Conservation (phyloP, 2,329 filamentous ascomycete genomes). For the Aspergillus candidus region DNA sequence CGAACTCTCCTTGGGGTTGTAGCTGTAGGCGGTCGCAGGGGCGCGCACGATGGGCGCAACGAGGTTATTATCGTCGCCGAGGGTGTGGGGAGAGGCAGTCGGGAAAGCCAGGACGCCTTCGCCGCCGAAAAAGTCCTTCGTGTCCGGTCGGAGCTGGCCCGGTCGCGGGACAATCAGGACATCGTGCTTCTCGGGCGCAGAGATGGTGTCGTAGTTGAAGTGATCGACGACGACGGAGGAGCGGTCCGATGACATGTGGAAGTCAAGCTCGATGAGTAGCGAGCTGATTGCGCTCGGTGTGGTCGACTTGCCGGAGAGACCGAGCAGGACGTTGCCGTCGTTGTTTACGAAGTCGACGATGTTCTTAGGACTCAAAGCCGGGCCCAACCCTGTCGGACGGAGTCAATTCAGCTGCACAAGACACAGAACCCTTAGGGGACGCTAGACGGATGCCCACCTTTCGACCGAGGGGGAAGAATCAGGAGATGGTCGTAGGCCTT, state of each 20-base stretch:
- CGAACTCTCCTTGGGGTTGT: slow-evolving; percentile 82
- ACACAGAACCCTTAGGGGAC: background rate
- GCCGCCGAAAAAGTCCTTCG: slow-evolving; percentile 72
- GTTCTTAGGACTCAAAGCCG: slow-evolving; percentile 75
- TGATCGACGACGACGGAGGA: slow-evolving; percentile 85
- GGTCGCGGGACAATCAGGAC: slow-evolving; percentile 74
- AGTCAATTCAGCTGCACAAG: slow-evolving; percentile 19
- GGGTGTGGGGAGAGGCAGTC: slow-evolving; percentile 68
- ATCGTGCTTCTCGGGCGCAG: slow-evolving; percentile 77
- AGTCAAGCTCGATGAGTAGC: slow-evolving; percentile 80
- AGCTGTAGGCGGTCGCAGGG: slow-evolving; percentile 80
- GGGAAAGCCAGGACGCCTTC: slow-evolving; percentile 73
- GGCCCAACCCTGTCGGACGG: slow-evolving; percentile 65
- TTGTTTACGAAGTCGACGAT: slow-evolving; percentile 89
- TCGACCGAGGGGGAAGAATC: slow-evolving; percentile 81
- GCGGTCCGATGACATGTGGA: slow-evolving; percentile 78
- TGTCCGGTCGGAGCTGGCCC: slow-evolving; percentile 56
- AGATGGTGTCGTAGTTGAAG: slow-evolving; percentile 80
- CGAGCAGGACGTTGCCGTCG: slow-evolving; percentile 83
- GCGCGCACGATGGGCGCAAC: slow-evolving; percentile 77
- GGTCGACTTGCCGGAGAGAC: slow-evolving; percentile 66
- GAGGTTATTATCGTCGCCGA: slow-evolving; percentile 69
- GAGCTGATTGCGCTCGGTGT: slow-evolving; percentile 69
- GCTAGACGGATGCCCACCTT: slow-evolving; percentile 53
- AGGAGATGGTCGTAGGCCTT: slow-evolving; percentile 86